These are phyloP conservation scores for Galerina sulciceps DNA, from an alignment of 768 basidiomycete genomes.

Conservation along the genomic window DNA sequence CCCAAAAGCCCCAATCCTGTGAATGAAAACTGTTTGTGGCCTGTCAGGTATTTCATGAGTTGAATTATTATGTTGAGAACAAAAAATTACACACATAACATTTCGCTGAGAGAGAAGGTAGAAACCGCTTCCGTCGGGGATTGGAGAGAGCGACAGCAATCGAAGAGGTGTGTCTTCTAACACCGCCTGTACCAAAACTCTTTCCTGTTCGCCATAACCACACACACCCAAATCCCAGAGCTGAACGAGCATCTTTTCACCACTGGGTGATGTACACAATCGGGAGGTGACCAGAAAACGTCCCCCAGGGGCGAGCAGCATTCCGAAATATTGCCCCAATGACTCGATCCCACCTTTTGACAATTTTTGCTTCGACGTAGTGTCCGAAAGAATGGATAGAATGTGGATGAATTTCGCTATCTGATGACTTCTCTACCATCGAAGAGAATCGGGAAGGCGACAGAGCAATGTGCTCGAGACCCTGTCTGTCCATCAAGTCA, in stretches of 20 bases:
- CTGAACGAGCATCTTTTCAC: background rate
- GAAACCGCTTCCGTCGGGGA: background rate
- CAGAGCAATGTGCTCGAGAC: background rate
- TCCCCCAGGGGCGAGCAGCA: background rate
- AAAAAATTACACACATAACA: background rate
- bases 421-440: background rate
- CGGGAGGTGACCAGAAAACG: background rate
- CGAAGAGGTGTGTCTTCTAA: background rate
- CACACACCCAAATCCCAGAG: background rate
- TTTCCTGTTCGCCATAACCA: background rate
- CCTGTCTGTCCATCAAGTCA: background rate
- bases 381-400: background rate
- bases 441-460: background rate
- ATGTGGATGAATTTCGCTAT: background rate
- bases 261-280: no score
- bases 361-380: background rate
- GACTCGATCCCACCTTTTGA: background rate
- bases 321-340: no score
- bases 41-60: no score
- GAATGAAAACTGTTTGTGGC: background rate
- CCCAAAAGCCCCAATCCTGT: background rate
- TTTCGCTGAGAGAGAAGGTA: background rate
- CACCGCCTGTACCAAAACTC: no score
- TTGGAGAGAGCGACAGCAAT: background rate
- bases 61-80: background rate